Conservation (phyloP, 768 basidiomycete species). For the Pleurotus citrinopileatus region DNA sequence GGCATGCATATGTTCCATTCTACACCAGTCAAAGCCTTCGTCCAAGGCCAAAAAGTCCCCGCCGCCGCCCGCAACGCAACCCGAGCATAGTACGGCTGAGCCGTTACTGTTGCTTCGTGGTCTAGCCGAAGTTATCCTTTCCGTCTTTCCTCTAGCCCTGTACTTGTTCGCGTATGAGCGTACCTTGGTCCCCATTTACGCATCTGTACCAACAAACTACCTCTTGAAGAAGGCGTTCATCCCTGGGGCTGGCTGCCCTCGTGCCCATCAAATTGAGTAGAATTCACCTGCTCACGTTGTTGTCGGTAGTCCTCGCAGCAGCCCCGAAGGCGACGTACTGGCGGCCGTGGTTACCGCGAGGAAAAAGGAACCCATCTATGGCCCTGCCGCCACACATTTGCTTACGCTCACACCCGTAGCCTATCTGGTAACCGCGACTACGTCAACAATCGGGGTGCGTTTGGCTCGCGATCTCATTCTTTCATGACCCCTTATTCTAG, state of each 20-base stretch:
- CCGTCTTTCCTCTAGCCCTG: constrained; percentile 43
- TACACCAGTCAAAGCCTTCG: background rate
- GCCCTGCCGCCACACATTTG: constrained; percentile 58
- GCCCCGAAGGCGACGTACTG: constrained; percentile 69
- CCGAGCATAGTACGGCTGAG: background rate
- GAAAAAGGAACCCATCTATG: constrained; percentile 46
- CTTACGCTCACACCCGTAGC: constrained; percentile 55
- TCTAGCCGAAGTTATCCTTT: background rate
- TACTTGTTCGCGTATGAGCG: constrained; percentile 61
- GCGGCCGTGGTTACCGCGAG: constrained; percentile 59
- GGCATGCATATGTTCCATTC: background rate
- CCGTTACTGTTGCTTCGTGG: background rate
- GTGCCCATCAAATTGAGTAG: constrained; percentile 32
- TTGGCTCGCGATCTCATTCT: background rate
- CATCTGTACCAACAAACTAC: constrained; percentile 49
- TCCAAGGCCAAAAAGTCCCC: background rate
- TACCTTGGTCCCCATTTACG: constrained; percentile 68
- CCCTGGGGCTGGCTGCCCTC: constrained; percentile 34
- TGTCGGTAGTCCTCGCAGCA: constrained; percentile 31
- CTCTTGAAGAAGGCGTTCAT: constrained; percentile 39
- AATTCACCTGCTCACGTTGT: constrained; percentile 27
- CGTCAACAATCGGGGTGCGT: constrained; percentile 30
- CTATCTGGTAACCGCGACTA: constrained; percentile 46
- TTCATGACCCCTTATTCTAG: background rate
- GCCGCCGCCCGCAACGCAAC: background rate